Evolutionary conservation across 2,329 filamentous ascomycete genomes (phyloP).

Genomic region (Fusarium concolor): DNA sequence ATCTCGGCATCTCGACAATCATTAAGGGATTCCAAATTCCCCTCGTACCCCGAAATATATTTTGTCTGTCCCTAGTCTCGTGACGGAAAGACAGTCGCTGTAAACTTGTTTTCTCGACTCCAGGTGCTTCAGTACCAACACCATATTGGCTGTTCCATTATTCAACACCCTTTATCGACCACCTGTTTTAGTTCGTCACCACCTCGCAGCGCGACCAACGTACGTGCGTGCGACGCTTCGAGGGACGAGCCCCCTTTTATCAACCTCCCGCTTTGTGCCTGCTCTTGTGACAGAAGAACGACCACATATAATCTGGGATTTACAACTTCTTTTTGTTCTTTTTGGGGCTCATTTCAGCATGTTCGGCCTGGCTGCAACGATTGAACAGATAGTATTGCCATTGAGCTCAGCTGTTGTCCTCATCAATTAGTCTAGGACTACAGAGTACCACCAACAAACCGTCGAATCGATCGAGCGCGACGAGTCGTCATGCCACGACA

Average conservation of each 20-base stretch:
- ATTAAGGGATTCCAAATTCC: constrained; percentile 7
- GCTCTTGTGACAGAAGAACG: background rate
- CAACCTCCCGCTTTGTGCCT: constrained; percentile 15
- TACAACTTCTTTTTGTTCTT: constrained; percentile 1
- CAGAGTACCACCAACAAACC: background rate
- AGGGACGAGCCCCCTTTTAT: constrained; percentile 34
- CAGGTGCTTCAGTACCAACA: constrained; percentile 2
- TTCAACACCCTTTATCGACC: constrained; percentile 20
- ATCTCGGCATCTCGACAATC: constrained; percentile 22
- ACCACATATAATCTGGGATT: constrained; percentile 4
- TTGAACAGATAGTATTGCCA: constrained; percentile 29
- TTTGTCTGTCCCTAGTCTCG: constrained; percentile 19
- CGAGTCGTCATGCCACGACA: constrained; percentile 39
- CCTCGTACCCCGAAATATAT: background rate
- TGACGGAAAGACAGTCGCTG: constrained; percentile 10
- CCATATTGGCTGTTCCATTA: constrained; percentile 3
- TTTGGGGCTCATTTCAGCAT: constrained; percentile 38
- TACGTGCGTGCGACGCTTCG: constrained; percentile 30
- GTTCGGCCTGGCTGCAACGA: constrained; percentile 26
- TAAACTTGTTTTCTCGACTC: constrained; percentile 6
- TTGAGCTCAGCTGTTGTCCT: constrained; percentile 14
- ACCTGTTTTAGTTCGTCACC: constrained; percentile 34
- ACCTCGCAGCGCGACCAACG: constrained; percentile 18
- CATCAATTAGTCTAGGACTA: constrained; percentile 19
- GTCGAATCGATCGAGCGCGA: constrained; percentile 23